Evolutionary conservation across 805 yeast species (phyloP), one percentile per base, ranked within the genome.

Genomic region (Wickerhamomyces rabaulensis): DNA sequence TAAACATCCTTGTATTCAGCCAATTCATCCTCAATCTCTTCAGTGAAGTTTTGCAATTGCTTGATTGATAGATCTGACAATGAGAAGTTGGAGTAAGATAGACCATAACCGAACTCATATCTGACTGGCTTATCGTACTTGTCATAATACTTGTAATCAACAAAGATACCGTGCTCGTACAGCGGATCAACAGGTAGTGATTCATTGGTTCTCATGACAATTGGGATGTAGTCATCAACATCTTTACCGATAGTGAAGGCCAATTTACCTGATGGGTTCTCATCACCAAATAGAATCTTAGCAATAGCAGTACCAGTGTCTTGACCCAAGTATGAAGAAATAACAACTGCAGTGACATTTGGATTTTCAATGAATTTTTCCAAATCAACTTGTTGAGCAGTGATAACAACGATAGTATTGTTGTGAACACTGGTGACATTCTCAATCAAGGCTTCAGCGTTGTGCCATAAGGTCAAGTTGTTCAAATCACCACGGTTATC

Each of bases 31-130:
- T 41, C 47, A 20, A 48, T 48, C 50, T 68, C 69, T 50, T 69
- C 70, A 4, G 70, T 60, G 12, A 75, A 75, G 4, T 69, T 56
- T 41, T 63, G 61, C 4, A 71, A 58, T 46, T 68, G 68, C 10
- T 57, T 54, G 27, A 76, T 69, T 38, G 63, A 52, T 41, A 76
- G 54, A 25, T 56, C 57, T n/a, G 62, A 54, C 31, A 69, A 50
- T 6, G 63, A 51, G 50, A 65, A 69, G 39, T 66, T 67, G 4
- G 84, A 68, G 57, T 78, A 80, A 1, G 84, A 76, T 40, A 80
- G 62, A 9, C 87, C 87, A 64, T 58, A 78, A 4, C 84, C 86
- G 56, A 80, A 80, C 48, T 77, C 82, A 55, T 61, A 80, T 45
- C 82, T 58, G 16, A 83, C 82, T 46, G 64, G 67, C 38, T 76